Percentiles rank a stretch among this genome's conserved stretches.
These are phyloP conservation scores for Calocybe indica DNA, from an alignment of 768 basidiomycete genomes.

Conservation along the genomic window DNA sequence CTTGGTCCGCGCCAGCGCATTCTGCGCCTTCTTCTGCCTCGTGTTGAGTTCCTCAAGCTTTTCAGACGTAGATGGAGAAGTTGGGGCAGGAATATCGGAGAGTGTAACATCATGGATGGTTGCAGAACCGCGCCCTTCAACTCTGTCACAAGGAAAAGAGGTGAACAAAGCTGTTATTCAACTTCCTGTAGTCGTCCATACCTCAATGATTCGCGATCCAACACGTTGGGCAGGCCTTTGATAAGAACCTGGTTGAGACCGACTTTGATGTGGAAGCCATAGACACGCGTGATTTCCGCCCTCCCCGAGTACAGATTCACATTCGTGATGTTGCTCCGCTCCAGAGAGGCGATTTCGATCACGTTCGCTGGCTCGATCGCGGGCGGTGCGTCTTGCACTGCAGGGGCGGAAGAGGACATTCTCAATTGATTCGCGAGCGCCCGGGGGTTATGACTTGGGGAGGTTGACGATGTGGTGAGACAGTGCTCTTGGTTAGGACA, in stretches of 20 bases:
- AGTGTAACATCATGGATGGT: slow-evolving; percentile 41
- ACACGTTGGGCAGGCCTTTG: slow-evolving; percentile 27
- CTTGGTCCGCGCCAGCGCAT: slow-evolving; percentile 18
- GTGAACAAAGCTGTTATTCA: neutral
- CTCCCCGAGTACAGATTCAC: slow-evolving; percentile 36
- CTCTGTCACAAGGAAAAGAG: slow-evolving; percentile 18
- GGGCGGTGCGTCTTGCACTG: neutral
- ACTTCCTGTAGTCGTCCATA: slow-evolving; percentile 8
- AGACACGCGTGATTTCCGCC: slow-evolving; percentile 36
- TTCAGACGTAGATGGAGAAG: slow-evolving; percentile 11
- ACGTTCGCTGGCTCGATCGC: slow-evolving; percentile 9
- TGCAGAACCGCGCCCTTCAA: slow-evolving; percentile 38
- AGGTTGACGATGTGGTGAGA: no score
- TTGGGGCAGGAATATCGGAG: slow-evolving; percentile 13
- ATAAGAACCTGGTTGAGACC: slow-evolving; percentile 37
- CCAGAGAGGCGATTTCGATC: slow-evolving; percentile 23
- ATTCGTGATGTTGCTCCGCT: slow-evolving; percentile 29
- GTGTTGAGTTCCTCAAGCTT: slow-evolving; percentile 13
- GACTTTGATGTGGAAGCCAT: slow-evolving; percentile 28
- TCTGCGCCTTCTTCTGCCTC: slow-evolving; percentile 10
- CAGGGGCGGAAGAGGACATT: no score
- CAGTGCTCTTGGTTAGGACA: no score
- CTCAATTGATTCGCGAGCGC: no score
- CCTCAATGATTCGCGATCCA: slow-evolving; percentile 36
- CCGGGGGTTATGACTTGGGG: no score